Evolutionary conservation across 2,329 filamentous ascomycete species (phyloP), one percentile per base, ranked within the genome.

Genomic region (Orbilia ellipsospora): DNA sequence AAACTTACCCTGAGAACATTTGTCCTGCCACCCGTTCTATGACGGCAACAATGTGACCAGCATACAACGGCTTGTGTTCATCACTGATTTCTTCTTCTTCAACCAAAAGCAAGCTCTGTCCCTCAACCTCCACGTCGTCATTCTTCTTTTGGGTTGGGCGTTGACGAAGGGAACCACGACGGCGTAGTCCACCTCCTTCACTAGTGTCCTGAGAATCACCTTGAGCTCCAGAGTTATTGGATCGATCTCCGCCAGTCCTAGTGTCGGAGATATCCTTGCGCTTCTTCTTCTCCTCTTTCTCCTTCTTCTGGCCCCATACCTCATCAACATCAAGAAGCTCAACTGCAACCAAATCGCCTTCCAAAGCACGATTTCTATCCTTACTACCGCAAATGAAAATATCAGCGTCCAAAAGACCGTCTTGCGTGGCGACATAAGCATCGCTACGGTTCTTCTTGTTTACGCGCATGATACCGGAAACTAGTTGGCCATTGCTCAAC

Each of bases 281-380:
- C 86, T 98, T 99, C 89, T 99, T 99, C 88, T 99, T 99, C 83
- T 99, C 95, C 84, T 99, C 95, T 83, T 99, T 99, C 83, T 99
- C 95, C 68, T 93, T 92, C 87, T 99, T 99, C 85, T 99, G 95
- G 23, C 91, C 89, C 95, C 95, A 99, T 1, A 99, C 95, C 81
- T 99, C 95, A 82, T 98, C 95, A 6, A 99, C 95, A 81, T 99
- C 94, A 61, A 99, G 89, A 55, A 99, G 89, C 84, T 99, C 95
- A 64, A 99, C 89, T 36, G 95, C 95, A 72, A 99, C 95, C 66
- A 97, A 87, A 82, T 99, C 95, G 73, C 95, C 95, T 82, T 99
- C 95, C 42, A 99, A 87, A 66, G 95, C 95, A 83, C 95, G 92
- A 83, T 99, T 99, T 79, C 95, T 91, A 82, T 99, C 95, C 83